A percentile compares a stretch with the other conserved stretches of the same genome.
Conservation (phyloP, 306 rosid species). For the Rosa multiflora region DNA sequence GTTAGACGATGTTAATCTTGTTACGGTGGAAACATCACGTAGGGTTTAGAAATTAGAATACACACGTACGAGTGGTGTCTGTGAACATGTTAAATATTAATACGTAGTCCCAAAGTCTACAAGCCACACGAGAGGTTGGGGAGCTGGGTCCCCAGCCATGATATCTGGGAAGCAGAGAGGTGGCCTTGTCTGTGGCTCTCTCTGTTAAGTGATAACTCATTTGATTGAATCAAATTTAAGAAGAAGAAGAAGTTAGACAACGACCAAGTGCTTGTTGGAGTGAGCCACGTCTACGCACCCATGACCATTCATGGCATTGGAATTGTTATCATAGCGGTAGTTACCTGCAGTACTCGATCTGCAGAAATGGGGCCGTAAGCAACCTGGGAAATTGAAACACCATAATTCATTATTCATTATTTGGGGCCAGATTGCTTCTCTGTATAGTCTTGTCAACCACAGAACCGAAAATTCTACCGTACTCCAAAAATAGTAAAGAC, state of each 20-base stretch:
- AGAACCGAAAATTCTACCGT: background rate
- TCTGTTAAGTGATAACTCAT: background rate
- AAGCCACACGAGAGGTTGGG: constrained; percentile 19
- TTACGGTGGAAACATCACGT: background rate
- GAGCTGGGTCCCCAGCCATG: background rate
- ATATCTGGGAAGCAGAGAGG: constrained; percentile 3
- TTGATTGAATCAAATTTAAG: background rate
- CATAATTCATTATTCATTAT: background rate
- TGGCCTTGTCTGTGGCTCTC: background rate
- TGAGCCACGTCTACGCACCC: constrained; percentile 24
- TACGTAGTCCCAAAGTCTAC: background rate
- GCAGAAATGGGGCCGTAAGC: background rate
- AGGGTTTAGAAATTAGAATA: background rate
- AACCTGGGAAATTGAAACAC: constrained; percentile 21
- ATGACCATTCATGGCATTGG: constrained; percentile 20
- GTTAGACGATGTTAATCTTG: background rate
- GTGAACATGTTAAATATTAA: background rate
- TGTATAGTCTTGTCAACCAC: background rate
- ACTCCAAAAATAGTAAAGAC: too few relatives aligned
- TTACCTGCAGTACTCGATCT: background rate
- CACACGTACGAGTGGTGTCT: constrained; percentile 21
- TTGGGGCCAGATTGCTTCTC: constrained; percentile 3
- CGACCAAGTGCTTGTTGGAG: constrained; percentile 5
- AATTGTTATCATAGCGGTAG: background rate
- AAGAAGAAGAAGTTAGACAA: background rate